These are phyloP conservation scores for Saccharomycopsis olivae DNA, from an alignment of 805 yeast genomes.

Conservation along the genomic window DNA sequence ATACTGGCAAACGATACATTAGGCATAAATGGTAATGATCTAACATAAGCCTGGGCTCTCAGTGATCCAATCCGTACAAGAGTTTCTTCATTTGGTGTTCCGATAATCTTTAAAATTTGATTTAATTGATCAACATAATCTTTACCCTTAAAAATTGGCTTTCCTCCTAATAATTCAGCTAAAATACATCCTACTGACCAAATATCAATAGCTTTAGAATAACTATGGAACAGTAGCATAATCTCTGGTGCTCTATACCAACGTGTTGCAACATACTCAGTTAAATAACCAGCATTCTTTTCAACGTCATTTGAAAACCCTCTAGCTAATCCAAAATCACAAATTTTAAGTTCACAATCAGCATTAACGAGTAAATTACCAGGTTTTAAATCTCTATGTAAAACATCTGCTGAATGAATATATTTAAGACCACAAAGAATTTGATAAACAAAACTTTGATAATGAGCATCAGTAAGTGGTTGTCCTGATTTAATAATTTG, in stretches of 20 bases:
- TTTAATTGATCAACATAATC: constrained; percentile 94
- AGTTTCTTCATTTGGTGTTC: constrained; percentile 81
- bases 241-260: constrained; percentile 98
- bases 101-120: constrained; percentile 75
- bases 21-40: constrained; percentile 75
- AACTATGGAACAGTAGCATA: constrained; percentile 87
- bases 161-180: constrained; percentile 86
- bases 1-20: constrained; percentile 59
- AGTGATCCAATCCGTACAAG: constrained; percentile 64
- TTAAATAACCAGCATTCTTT: constrained; percentile 34
- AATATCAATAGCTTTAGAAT: constrained; percentile 91
- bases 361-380: constrained; percentile 73
- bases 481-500: constrained; percentile 93
- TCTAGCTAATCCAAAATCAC: constrained; percentile 91
- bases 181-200: constrained; percentile 98
- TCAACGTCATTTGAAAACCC: constrained; percentile 38
- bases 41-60: constrained; percentile 86
- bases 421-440: constrained; percentile 78
- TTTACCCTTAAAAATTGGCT: constrained; percentile 87
- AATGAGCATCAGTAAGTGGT: constrained; percentile 88
- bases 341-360: constrained; percentile 69
- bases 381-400: constrained; percentile 88
- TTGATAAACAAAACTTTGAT: constrained; percentile 87
- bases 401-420: constrained; percentile 85
- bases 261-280: constrained; percentile 85